Evolutionary conservation across 345 rosid species (phyloP), one percentile per base, ranked within the genome.

Genomic region (Hirschfeldia incana): DNA sequence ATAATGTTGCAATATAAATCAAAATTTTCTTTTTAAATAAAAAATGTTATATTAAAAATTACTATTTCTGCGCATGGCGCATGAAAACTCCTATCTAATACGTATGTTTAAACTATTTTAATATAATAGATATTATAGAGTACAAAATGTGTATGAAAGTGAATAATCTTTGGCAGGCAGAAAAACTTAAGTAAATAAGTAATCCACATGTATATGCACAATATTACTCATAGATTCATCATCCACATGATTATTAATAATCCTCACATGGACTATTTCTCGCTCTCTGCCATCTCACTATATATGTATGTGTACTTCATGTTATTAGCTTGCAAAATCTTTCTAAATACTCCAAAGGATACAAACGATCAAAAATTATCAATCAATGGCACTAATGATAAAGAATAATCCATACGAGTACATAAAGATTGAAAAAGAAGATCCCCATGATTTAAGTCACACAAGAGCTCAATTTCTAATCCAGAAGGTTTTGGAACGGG

Each of bases 381-480:
- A 63, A 62, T 13, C 29, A 13, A 74, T 79, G 82, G 75, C 66
- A 63, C 6, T 69, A 63, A 70, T 70, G 83, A 8, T 65, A 76
- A 80, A 80, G 69, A 76, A 55, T 57, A 33, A 44, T 42, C 17
- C 84, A 3, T 66, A 70, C 72, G 85, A 42, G 16, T 94, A 94
- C 87, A 80, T 87, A 26, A 89, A 82, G 85, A 42, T 92, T 67
- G 88, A 88, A 21, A 86, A 88, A 78, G 97, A 94, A 79, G 94
- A 88, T 73, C 87, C 86, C 5, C 90, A 92, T 49, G 97, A 91
- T 71, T 7, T 81, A 1, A 74, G 42, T 11, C 94, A 87, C 51
- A 69, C 91, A 76, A 69, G 87, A 83, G 97, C 98, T 15, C 97
- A 88, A 76, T 91, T 89, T 83, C 86, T 92, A 87, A 89, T 94